Percentiles rank a stretch among this genome's conserved stretches.
These are phyloP conservation scores for Tulasnella sp. DNA, from an alignment of 768 basidiomycete species.

Conservation along the genomic window DNA sequence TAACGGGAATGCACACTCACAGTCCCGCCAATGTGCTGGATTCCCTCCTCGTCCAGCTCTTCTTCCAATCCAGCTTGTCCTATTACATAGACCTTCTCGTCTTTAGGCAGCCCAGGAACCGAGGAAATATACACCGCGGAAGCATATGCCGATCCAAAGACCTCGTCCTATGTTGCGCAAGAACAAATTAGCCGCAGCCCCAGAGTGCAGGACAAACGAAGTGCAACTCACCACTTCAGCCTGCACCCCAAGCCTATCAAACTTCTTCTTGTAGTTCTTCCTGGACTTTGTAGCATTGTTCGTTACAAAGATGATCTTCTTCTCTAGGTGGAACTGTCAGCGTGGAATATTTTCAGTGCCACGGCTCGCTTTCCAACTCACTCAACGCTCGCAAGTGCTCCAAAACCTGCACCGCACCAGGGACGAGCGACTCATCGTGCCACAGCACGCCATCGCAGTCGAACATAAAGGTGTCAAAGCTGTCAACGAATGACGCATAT, in stretches of 20 bases:
- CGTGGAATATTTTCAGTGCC: conserved; percentile 1
- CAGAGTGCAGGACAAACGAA: background rate
- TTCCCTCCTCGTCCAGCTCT: conserved; percentile 84
- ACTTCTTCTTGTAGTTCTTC: conserved; percentile 80
- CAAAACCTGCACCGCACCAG: conserved; percentile 74
- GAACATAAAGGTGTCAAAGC: conserved; percentile 91
- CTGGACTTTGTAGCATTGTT: conserved; percentile 97
- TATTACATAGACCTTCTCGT: conserved; percentile 94
- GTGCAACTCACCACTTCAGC: conserved; percentile 67
- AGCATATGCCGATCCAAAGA: conserved; percentile 92
- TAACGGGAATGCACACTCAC: conserved; percentile 45
- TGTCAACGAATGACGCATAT: conserved; percentile 44
- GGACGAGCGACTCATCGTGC: conserved; percentile 75
- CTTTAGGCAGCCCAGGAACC: conserved; percentile 80
- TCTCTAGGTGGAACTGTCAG: conserved; percentile 46
- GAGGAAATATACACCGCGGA: conserved; percentile 81
- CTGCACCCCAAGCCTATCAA: conserved; percentile 83
- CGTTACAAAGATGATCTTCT: conserved; percentile 86
- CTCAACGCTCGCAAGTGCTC: conserved; percentile 64
- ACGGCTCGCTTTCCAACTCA: conserved; percentile 39
- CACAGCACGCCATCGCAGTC: conserved; percentile 97
- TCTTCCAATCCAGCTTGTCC: conserved; percentile 90
- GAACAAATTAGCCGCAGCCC: background rate
- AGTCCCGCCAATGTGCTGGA: conserved; percentile 76
- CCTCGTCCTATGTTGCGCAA: conserved; percentile 66